Percentiles rank a stretch among this genome's conserved stretches.
phyloP scores from a whole-genome alignment of 306 rosid genomes.

The Purshia tridentata region DNA sequence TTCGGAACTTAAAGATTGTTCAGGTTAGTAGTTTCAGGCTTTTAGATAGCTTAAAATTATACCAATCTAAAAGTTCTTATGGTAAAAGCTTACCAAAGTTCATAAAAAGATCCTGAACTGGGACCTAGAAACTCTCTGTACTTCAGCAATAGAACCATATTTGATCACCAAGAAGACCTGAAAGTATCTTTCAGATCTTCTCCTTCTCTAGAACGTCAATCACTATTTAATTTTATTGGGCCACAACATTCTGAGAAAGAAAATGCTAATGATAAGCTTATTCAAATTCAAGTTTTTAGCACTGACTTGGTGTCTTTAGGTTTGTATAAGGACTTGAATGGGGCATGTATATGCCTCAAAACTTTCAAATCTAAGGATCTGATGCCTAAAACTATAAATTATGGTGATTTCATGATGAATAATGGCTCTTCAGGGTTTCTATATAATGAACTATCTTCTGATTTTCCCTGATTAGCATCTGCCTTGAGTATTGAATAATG shows the following conservation, averaged over 20 bases:
- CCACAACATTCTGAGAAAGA: not conserved
- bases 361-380: not conserved
- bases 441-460: conserved; percentile 18
- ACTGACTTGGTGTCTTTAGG: not conserved
- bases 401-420: not conserved
- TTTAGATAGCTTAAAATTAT: conserved; percentile 1
- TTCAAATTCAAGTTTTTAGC: conserved; percentile 5
- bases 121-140: not conserved
- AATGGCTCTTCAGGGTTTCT: conserved; percentile 10
- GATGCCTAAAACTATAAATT: not conserved
- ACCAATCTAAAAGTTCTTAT: conserved; percentile 21
- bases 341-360: not conserved
- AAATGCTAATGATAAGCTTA: not conserved
- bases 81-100: conserved; percentile 1
- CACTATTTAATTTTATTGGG: not conserved
- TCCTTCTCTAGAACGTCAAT: not conserved
- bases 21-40: conserved; percentile 52
- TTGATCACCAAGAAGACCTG: not conserved
- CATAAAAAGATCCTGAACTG: conserved; percentile 7
- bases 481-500: conserved; percentile 46
- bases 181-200: not conserved
- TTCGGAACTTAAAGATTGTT: conserved; percentile 79
- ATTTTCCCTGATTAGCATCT: conserved; percentile 24
- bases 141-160: not conserved
- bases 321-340: no score